Evolutionary conservation across 495 filamentous ascomycete genomes (phyloP).

Genomic region (Daldinia grandis): DNA sequence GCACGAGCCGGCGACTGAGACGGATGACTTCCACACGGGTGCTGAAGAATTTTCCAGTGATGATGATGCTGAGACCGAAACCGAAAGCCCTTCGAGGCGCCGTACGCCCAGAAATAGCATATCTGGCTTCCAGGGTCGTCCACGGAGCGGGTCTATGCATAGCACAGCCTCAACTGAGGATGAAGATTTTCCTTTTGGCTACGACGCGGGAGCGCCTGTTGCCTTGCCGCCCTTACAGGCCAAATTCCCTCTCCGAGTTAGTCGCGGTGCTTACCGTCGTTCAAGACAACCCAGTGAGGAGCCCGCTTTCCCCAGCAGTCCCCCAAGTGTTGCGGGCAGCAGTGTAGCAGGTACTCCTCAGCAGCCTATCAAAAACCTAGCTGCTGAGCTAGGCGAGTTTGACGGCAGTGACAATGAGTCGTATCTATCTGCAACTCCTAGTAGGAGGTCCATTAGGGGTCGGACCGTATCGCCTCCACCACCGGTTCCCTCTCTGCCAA

Average conservation of each 20-base stretch:
- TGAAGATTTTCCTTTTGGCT: constrained; percentile 59
- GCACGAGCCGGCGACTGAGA: constrained; percentile 83
- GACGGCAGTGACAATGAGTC: constrained; percentile 71
- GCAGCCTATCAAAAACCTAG: constrained; percentile 78
- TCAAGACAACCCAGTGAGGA: constrained; percentile 74
- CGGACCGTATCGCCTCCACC: constrained; percentile 61
- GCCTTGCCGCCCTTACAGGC: constrained; percentile 65
- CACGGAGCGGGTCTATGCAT: constrained; percentile 71
- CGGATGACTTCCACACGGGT: constrained; percentile 93
- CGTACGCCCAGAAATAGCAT: constrained; percentile 52
- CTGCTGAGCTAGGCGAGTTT: constrained; percentile 85
- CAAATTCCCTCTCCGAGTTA: constrained; percentile 73
- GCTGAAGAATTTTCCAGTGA: constrained; percentile 83
- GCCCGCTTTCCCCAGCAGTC: constrained; percentile 58
- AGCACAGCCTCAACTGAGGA: constrained; percentile 95
- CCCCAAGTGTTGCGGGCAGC: constrained; percentile 64
- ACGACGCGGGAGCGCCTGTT: constrained; percentile 65
- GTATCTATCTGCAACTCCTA: constrained; percentile 51
- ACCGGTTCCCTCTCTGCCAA: constrained; percentile 62
- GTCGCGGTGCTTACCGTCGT: constrained; percentile 67
- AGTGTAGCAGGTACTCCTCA: constrained; percentile 57
- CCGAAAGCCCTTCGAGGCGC: constrained; percentile 68
- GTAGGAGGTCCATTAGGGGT: constrained; percentile 56
- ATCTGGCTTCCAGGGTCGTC: constrained; percentile 29
- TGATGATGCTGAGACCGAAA: constrained; percentile 82